phyloP scores from a whole-genome alignment of 2,329 filamentous ascomycete species.

The Phyllosticta citribraziliensis region DNA sequence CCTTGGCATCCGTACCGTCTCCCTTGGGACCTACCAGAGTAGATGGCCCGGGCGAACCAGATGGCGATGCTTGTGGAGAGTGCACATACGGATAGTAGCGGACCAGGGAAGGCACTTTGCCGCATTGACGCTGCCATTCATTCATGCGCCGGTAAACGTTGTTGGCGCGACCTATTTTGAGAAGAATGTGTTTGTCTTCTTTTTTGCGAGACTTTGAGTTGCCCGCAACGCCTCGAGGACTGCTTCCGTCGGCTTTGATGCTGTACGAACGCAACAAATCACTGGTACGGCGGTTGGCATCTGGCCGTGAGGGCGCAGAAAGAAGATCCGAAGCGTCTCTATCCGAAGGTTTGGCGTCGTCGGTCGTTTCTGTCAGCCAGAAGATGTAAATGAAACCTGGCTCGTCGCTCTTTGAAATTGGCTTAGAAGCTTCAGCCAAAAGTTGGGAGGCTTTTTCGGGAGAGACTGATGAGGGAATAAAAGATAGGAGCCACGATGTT shows the following conservation, averaged over 20 bases:
- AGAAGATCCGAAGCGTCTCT: constrained; percentile 2
- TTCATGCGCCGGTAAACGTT: constrained; percentile 89
- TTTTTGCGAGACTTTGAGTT: not conserved
- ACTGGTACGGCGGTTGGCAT: constrained; percentile 19
- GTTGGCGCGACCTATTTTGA: constrained; percentile 57
- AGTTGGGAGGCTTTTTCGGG: constrained; percentile 61
- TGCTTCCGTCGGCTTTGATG: not conserved
- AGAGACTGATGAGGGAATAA: constrained; percentile 60
- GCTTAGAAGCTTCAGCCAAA: constrained; percentile 67
- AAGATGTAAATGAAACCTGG: constrained; percentile 96
- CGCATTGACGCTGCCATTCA: constrained; percentile 90
- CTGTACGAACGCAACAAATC: constrained; percentile 13
- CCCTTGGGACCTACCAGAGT: constrained; percentile 11
- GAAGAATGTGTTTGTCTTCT: constrained; percentile 44
- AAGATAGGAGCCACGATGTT: constrained; percentile 44
- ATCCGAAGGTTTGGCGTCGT: constrained; percentile 28
- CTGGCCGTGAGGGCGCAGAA: not conserved
- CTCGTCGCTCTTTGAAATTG: constrained; percentile 63
- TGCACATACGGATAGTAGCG: constrained; percentile 79
- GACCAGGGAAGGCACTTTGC: constrained; percentile 76
- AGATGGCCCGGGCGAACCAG: constrained; percentile 17
- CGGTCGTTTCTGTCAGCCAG: constrained; percentile 66
- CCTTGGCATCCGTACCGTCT: constrained; percentile 19
- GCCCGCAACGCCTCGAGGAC: not conserved
- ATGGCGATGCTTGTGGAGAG: constrained; percentile 16